Conservation (phyloP, 1,284 basidiomycete genomes). For the Paramarasmius palmivorus region DNA sequence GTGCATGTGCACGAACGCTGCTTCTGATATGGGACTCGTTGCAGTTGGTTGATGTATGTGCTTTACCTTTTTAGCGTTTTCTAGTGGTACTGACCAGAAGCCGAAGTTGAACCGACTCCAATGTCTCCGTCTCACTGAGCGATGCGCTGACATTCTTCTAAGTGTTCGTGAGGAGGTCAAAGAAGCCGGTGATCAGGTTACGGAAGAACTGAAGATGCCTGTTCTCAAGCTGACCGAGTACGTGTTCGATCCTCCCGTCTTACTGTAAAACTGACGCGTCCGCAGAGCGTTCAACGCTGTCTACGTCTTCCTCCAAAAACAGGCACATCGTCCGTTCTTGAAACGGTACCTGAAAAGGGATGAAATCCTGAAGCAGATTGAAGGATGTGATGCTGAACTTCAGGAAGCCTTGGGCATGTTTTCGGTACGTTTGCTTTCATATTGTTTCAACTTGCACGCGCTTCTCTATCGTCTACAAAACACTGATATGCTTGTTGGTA, state of each 20-base stretch:
- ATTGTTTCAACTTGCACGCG: not conserved
- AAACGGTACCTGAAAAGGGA: conserved; percentile 79
- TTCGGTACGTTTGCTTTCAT: conserved; percentile 38
- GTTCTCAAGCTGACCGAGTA: conserved; percentile 50
- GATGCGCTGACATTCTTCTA: conserved; percentile 45
- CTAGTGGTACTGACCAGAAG: not conserved
- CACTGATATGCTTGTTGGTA: conserved; percentile 18
- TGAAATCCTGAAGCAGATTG: conserved; percentile 61
- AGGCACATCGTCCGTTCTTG: conserved; percentile 68
- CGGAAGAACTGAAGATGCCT: conserved; percentile 33
- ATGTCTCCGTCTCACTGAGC: conserved; percentile 47
- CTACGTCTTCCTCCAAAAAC: conserved; percentile 54
- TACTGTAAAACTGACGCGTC: conserved; percentile 2
- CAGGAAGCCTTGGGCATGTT: conserved; percentile 59
- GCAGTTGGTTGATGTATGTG: conserved; percentile 59
- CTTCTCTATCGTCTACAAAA: not conserved
- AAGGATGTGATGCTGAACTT: conserved; percentile 52
- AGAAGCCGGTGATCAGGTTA: conserved; percentile 36
- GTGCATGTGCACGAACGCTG: conserved; percentile 49
- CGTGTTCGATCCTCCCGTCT: conserved; percentile 21
- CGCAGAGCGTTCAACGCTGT: conserved; percentile 47
- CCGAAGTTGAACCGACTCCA: conserved; percentile 54
- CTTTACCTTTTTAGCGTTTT: conserved; percentile 3
- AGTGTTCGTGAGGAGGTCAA: conserved; percentile 42
- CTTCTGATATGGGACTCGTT: conserved; percentile 64